Conservation (phyloP, 2,329 filamentous ascomycete genomes). For the Alternaria burnsii region DNA sequence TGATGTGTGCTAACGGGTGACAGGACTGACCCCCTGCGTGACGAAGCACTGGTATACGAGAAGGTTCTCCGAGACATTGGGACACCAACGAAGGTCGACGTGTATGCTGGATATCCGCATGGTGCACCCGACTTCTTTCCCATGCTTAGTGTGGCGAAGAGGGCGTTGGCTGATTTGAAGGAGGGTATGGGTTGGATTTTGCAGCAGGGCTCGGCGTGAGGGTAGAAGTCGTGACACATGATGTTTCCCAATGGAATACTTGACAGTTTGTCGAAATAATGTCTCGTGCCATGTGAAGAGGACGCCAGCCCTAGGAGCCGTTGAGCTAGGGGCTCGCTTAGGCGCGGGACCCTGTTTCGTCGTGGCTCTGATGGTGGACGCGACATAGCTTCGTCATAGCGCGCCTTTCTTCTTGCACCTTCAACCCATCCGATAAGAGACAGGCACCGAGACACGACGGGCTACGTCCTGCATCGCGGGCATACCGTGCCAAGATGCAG, state of each 20-base stretch:
- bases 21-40: too few species aligned
- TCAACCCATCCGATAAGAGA: conserved; percentile 4
- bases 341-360: conserved; percentile 19
- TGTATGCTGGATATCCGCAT: conserved; percentile 56
- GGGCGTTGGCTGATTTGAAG: conserved; percentile 39
- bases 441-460: conserved; percentile 15
- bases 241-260: background rate
- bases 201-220: conserved; percentile 16
- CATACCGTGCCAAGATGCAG: conserved; percentile 38
- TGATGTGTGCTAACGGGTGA: too few species aligned
- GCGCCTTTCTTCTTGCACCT: conserved; percentile 22
- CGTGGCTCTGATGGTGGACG: conserved; percentile 14
- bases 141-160: conserved; percentile 35
- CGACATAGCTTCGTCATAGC: conserved; percentile 25
- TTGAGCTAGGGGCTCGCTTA: conserved; percentile 23
- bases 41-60: too few species aligned
- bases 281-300: background rate
- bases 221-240: background rate
- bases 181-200: conserved; percentile 51
- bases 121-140: conserved; percentile 50
- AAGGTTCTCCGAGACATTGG: background rate
- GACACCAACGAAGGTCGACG: conserved; percentile 41
- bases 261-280: rapidly evolving
- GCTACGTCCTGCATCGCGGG: conserved; percentile 37
- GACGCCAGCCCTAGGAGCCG: background rate